These are phyloP conservation scores for Naganishia kalamii DNA, from an alignment of 768 basidiomycete genomes.

Conservation along the genomic window DNA sequence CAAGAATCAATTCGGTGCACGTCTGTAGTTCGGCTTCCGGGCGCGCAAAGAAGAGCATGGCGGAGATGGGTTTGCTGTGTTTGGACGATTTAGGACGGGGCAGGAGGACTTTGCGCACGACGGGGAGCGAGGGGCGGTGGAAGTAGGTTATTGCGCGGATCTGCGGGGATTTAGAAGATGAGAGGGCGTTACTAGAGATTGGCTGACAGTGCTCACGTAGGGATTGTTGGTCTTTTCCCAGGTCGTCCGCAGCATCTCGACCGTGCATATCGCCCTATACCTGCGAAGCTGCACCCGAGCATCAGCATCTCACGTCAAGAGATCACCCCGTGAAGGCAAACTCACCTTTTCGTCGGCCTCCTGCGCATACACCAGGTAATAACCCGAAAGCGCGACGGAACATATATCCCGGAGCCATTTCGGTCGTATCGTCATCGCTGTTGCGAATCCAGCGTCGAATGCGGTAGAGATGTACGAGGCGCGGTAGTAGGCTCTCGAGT, in stretches of 20 bases:
- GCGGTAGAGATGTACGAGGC: conserved; percentile 92
- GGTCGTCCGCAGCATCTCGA: conserved; percentile 89
- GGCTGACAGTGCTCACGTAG: conserved; percentile 59
- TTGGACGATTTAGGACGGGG: conserved; percentile 70
- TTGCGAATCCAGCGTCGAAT: conserved; percentile 94
- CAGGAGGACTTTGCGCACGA: conserved; percentile 70
- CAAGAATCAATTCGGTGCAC: conserved; percentile 75
- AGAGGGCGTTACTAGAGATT: neutral
- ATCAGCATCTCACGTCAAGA: no score
- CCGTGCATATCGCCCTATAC: conserved; percentile 85
- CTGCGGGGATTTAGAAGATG: conserved; percentile 47
- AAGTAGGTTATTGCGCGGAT: conserved; percentile 59
- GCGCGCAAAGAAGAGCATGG: conserved; percentile 72
- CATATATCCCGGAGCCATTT: conserved; percentile 85
- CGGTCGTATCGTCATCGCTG: conserved; percentile 84
- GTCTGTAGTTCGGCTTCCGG: conserved; percentile 59
- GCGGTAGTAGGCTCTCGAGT: conserved; percentile 86
- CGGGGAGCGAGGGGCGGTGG: conserved; percentile 57
- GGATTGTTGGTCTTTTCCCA: conserved; percentile 98
- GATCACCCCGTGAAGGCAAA: neutral
- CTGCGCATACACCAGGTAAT: conserved; percentile 82
- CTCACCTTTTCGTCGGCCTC: conserved; percentile 95
- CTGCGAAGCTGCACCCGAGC: conserved; percentile 62
- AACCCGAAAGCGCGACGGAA: conserved; percentile 74
- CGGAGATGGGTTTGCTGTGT: conserved; percentile 74